These are phyloP conservation scores for Venustampulla echinocandica DNA, from an alignment of 495 filamentous ascomycete genomes.

Conservation along the genomic window DNA sequence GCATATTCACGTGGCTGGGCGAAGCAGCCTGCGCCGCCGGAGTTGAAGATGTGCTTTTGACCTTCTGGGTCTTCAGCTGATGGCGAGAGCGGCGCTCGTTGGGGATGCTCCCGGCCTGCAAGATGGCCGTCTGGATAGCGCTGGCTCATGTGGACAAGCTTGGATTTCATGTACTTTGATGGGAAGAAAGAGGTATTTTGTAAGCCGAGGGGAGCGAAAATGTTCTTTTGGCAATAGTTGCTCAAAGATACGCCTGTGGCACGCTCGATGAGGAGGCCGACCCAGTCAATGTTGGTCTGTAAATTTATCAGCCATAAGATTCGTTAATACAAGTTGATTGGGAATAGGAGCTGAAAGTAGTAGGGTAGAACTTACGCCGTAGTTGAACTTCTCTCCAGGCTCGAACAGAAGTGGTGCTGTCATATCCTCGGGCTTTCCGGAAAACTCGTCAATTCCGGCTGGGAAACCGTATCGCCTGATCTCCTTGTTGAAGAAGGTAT, in stretches of 20 bases:
- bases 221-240: conserved; percentile 46
- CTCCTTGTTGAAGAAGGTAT: conserved; percentile 45
- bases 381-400: conserved; percentile 48
- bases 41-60: conserved; percentile 34
- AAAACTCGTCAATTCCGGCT: conserved; percentile 46
- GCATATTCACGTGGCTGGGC: conserved; percentile 45
- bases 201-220: conserved; percentile 49
- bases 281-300: conserved; percentile 52
- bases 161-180: conserved; percentile 36
- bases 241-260: conserved; percentile 41
- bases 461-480: conserved; percentile 37
- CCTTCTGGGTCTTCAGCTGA: conserved; percentile 27
- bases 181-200: conserved; percentile 48
- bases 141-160: conserved; percentile 43
- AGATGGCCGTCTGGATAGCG: conserved; percentile 33
- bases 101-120: conserved; percentile 37
- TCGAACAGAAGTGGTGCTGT: conserved; percentile 44
- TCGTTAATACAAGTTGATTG: neutral
- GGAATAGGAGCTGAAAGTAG: neutral
- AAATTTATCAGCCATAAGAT: neutral
- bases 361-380: conserved; percentile 38
- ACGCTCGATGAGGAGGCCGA: conserved; percentile 46
- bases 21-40: conserved; percentile 49
- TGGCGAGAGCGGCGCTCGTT: conserved; percentile 37
- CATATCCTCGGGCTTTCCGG: conserved; percentile 34